These are phyloP conservation scores for Bruguiera gymnorhiza DNA, from an alignment of 345 rosid genomes.

Conservation along the genomic window DNA sequence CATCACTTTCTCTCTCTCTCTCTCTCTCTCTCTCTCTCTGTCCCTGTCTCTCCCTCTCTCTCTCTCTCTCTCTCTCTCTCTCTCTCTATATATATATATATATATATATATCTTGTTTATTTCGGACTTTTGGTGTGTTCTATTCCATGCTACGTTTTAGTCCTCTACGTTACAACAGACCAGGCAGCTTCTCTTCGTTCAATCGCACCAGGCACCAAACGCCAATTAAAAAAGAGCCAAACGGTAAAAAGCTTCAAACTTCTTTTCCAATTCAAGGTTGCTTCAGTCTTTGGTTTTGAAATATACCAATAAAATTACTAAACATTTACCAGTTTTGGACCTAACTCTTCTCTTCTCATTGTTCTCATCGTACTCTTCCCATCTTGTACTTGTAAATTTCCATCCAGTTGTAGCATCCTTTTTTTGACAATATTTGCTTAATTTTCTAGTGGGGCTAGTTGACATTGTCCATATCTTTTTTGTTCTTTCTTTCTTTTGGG, in stretches of 20 bases:
- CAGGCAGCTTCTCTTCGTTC: conserved; percentile 38
- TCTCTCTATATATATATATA: background rate
- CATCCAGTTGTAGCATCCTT: background rate
- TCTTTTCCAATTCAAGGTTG: background rate
- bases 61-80: background rate
- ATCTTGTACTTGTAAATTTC: background rate
- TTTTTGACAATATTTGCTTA: background rate
- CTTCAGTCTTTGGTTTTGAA: conserved; percentile 30
- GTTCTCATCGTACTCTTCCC: background rate
- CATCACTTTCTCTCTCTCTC: too few relatives aligned
- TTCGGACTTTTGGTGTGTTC: conserved; percentile 28
- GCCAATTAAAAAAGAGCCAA: background rate
- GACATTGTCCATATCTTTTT: conserved; percentile 9
- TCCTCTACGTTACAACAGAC: background rate
- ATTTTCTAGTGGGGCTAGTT: conserved; percentile 16
- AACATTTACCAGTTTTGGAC: conserved; percentile 40
- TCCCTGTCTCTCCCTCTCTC: background rate
- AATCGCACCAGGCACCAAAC: conserved; percentile 28
- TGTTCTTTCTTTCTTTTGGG: background rate
- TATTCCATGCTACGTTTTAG: conserved; percentile 14
- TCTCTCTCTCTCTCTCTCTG: background rate
- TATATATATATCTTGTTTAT: conserved; percentile 4
- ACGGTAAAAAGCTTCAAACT: background rate
- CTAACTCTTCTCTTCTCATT: conserved; percentile 25
- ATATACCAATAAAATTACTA: conserved; percentile 13